Evolutionary conservation across 2,329 filamentous ascomycete species (phyloP), one percentile per base, ranked within the genome.

Genomic region (Cryphonectria naterciae): DNA sequence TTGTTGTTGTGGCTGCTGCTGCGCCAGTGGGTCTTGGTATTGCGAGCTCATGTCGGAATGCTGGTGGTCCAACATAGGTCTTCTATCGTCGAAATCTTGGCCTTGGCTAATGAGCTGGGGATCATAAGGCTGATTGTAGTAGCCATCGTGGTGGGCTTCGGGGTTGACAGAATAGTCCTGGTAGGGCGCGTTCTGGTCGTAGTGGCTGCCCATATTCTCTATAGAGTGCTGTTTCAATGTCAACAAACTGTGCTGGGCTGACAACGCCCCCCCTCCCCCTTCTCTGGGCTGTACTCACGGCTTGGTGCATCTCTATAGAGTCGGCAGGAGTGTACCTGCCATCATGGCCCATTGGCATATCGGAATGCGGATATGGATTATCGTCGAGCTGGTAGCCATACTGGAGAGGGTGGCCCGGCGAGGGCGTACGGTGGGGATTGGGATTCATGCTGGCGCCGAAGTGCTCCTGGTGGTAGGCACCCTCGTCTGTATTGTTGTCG

Each of bases 381-480:
- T 97, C 93, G 61, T 96, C 91, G 63, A 97, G 87, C 79, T 97
- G 93, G 80, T 97, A 97, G 74, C 91, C 89, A 76, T 91, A 88
- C 71, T 89, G 88, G 22, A 92, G 83, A 39, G 92, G 92, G 75
- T 93, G 91, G 65, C 89, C 91, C 46, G 93, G 93, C 63, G 93
- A 96, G 68, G 93, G 93, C 70, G 92, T 89, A 75, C 91, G 89
- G 80, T 87, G 85, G 75, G 85, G 86, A 69, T 77, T 77, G 75
- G 82, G 84, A 77, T 89, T 86, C 88, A 90, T 90, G 72, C 82
- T 64, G 61, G 39, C 76, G 43, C 67, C 67, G 28, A 64, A 49
- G 58, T 75, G 76, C 68, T 74, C 84, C 73, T 84, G 85, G 79
- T 87, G 85, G 82, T 88, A 88, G 76, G 89, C 88, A 75, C 88